These are phyloP conservation scores for Aspergillus glaucus DNA, from an alignment of 2,329 filamentous ascomycete genomes.

Conservation along the genomic window DNA sequence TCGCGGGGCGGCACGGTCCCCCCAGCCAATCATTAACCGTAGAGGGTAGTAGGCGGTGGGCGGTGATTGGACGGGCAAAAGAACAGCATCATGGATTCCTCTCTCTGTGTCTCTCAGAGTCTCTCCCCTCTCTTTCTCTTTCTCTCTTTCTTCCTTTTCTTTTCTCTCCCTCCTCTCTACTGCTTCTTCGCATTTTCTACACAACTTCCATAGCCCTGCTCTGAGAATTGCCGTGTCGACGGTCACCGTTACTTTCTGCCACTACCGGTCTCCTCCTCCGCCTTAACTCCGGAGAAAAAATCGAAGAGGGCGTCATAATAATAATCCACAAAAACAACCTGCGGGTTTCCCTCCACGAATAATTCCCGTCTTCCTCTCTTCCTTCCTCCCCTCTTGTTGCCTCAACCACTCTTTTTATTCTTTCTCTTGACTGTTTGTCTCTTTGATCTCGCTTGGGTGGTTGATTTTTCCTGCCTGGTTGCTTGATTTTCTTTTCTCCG, in stretches of 20 bases:
- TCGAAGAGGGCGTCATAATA: slow-evolving; percentile 22
- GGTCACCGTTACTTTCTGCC: slow-evolving; percentile 1
- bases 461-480: slow-evolving; percentile 10
- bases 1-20: not conserved
- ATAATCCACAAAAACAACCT: slow-evolving; percentile 33
- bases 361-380: slow-evolving; percentile 7
- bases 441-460: slow-evolving; percentile 4
- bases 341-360: slow-evolving; percentile 20
- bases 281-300: slow-evolving; percentile 17
- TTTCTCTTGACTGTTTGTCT: slow-evolving; percentile 9
- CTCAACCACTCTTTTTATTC: slow-evolving; percentile 15
- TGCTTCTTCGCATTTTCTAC: slow-evolving; percentile 9
- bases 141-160: slow-evolving; percentile 8
- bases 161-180: slow-evolving; percentile 10
- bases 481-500: slow-evolving; percentile 14
- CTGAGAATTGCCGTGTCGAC: no score
- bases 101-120: not conserved
- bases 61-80: slow-evolving; percentile 5
- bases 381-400: slow-evolving; percentile 8
- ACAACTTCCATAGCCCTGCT: no score
- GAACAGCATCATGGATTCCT: slow-evolving; percentile 8
- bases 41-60: not conserved
- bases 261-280: slow-evolving; percentile 21
- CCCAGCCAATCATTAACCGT: slow-evolving; percentile 4
- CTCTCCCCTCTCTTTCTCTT: slow-evolving; percentile 8